A percentile compares a stretch with the other conserved stretches of the same genome.
phyloP scores from a whole-genome alignment of 129 eudicot genomes.

The Escallonia rubra region DNA sequence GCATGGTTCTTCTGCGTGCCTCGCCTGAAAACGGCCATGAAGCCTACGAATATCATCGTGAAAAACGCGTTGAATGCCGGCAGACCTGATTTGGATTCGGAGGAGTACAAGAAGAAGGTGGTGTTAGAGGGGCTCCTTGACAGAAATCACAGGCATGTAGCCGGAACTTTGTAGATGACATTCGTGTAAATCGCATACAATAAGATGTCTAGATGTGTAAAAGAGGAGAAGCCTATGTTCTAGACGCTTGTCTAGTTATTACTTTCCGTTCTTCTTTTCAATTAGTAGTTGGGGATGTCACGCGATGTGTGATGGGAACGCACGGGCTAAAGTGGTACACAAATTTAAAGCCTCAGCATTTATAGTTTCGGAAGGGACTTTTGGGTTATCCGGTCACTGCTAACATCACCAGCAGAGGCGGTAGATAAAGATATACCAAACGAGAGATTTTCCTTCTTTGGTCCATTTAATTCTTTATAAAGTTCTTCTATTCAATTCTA shows the following conservation, averaged over 20 bases:
- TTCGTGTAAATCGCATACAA: background rate
- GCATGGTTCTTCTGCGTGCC: slow-evolving; percentile 58
- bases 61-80: slow-evolving; percentile 5
- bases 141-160: slow-evolving; percentile 30
- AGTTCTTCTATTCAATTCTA: too few relatives aligned
- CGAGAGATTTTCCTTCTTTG: background rate
- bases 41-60: background rate
- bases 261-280: background rate
- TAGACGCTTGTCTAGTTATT: background rate
- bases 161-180: slow-evolving; percentile 11
- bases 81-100: slow-evolving; percentile 8
- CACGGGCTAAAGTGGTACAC: background rate
- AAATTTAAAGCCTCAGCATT: too few relatives aligned
- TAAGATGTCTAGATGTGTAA: background rate
- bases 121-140: slow-evolving; percentile 55
- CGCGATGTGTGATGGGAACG: background rate
- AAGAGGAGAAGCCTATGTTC: background rate
- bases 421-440: background rate
- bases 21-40: slow-evolving; percentile 7
- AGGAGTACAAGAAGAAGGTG: slow-evolving; percentile 47
- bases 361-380: too few relatives aligned
- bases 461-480: background rate
- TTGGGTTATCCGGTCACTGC: background rate
- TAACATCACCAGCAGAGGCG: background rate
- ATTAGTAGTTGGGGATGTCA: background rate